Evolutionary conservation across 225 moss, liverwort and hornwort genomes (phyloP), one percentile per base, ranked within the genome.

Genomic region (Thuidium tamariscinum): DNA sequence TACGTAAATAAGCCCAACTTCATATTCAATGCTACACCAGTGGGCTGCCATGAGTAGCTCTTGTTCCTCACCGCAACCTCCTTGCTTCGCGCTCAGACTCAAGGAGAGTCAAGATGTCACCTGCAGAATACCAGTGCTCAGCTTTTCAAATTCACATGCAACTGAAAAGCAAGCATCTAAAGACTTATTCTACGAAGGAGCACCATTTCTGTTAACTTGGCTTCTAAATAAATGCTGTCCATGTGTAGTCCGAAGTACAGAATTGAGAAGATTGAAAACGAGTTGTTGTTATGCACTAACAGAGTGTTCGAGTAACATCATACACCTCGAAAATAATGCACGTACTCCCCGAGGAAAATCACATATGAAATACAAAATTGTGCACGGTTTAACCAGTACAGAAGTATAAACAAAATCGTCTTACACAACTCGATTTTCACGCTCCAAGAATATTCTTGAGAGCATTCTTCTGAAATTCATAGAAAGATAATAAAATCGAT

Each of bases 81-180:
- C 94, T 94, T 81, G 93, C 94, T 89, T 94, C 93, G 77, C 91
- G 92, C 89, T 94, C 94, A 54, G 93, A 93, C 91, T 94, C 94
- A 1, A 93, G 94, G 86, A 94, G 94, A 85, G 94, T 93, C 90
- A 94, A 82, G 85, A 94, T 94, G 81, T 94, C 94, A 91, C 94
- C 92, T 92, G 89, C 79, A 86, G 20, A 66, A 39, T 39, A 8
- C 16, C 21, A 56, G 27, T 22, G 27, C 16, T 87, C 52, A 77
- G 65, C 51, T 42, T 48, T 2, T 55, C 41, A 20, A 11, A 21
- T 29, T 77, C 77, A 18, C 41, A 57, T 60, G 13, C 10, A 34
- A 64, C 46, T 29, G 7, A 77, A 10, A 62, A 29, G 20, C 75
- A 64, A 81, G 57, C 65, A 85, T 77, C 37, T 56, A 70, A 3